Evolutionary conservation across 768 basidiomycete species (phyloP).

Genomic region (Calocera viscosa): DNA sequence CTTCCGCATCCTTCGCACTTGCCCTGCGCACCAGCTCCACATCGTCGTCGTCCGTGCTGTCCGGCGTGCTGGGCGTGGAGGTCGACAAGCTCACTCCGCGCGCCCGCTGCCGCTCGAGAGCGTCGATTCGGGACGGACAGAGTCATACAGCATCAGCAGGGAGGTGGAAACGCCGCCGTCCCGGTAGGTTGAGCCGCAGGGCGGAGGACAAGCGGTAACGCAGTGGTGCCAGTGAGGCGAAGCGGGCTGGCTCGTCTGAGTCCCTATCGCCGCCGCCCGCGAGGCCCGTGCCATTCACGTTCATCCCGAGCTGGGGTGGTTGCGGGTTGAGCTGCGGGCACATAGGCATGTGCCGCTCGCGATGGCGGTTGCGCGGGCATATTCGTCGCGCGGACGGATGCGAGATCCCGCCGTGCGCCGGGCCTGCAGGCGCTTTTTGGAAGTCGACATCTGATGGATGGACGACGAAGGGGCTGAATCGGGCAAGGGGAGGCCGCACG

Average conservation of each 20-base stretch:
- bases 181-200: constrained; percentile 6
- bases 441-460: no score
- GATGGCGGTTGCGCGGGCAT: neutral
- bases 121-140: constrained; percentile 26
- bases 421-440: constrained; percentile 17
- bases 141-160: constrained; percentile 51
- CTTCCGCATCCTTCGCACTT: constrained; percentile 9
- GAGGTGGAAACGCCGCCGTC: constrained; percentile 52
- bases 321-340: constrained; percentile 12
- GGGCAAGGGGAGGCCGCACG: constrained; percentile 10
- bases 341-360: constrained; percentile 18
- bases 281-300: constrained; percentile 17
- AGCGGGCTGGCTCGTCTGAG: no score
- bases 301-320: constrained; percentile 13
- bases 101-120: constrained; percentile 22
- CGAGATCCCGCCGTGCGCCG: neutral
- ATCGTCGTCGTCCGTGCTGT: constrained; percentile 20
- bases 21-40: constrained; percentile 13
- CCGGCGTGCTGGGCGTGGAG: constrained; percentile 19
- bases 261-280: constrained; percentile 15
- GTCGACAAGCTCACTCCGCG: constrained; percentile 26
- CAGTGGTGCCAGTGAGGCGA: no score
- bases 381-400: neutral
- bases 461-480: constrained; percentile 12
- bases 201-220: constrained; percentile 16